Evolutionary conservation across 2,329 filamentous ascomycete genomes (phyloP).

Genomic region (Clonostachys chloroleuca): DNA sequence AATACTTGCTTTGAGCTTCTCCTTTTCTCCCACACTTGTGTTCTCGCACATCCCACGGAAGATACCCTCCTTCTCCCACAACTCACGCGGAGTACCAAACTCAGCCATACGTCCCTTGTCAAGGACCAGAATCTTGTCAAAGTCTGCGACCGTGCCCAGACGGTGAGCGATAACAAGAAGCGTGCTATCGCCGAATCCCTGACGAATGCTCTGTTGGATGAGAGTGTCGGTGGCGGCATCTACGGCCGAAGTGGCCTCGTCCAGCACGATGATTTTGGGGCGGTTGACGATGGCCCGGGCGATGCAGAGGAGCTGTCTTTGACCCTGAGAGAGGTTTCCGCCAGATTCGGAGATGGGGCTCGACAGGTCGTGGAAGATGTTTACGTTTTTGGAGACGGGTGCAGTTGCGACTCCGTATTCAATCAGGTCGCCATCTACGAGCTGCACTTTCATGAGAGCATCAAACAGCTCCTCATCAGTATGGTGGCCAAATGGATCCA

Average conservation of each 20-base stretch:
- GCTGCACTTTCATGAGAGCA: conserved; percentile 59
- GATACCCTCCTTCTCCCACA: conserved; percentile 43
- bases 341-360: conserved; percentile 53
- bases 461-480: conserved; percentile 59
- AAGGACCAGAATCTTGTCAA: conserved; percentile 63
- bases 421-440: neutral
- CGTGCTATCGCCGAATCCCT: conserved; percentile 59
- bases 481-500: conserved; percentile 67
- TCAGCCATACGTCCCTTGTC: conserved; percentile 60
- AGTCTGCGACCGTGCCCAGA: conserved; percentile 65
- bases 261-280: conserved; percentile 18
- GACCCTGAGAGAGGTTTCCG: conserved; percentile 64
- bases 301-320: conserved; percentile 65
- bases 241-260: conserved; percentile 68
- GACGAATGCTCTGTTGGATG: conserved; percentile 64
- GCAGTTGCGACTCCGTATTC: neutral
- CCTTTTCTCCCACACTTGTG: neutral
- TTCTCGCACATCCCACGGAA: conserved; percentile 43
- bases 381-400: neutral
- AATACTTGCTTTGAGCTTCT: neutral
- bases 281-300: conserved; percentile 44
- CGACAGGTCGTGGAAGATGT: conserved; percentile 20
- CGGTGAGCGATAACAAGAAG: conserved; percentile 68
- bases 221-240: conserved; percentile 65
- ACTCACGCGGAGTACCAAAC: conserved; percentile 50